Evolutionary conservation across 805 yeast species (phyloP).

Genomic region (Cephaloascus albidus): DNA sequence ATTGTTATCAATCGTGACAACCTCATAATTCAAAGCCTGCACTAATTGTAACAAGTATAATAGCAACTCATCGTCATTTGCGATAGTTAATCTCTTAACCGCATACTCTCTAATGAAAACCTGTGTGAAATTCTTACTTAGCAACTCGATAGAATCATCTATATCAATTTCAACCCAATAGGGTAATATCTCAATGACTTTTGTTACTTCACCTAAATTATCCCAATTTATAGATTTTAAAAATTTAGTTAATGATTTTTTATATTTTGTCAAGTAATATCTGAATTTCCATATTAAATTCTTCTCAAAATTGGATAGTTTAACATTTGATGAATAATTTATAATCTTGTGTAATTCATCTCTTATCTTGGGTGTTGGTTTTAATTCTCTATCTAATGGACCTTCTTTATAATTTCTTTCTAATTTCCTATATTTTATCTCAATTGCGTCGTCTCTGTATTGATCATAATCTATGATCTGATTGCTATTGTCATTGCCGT

Average conservation of each 20-base stretch:
- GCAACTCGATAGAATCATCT: slow-evolving; percentile 77
- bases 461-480: slow-evolving; percentile 64
- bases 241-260: slow-evolving; percentile 67
- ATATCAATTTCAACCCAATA: slow-evolving; percentile 70
- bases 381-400: slow-evolving; percentile 71
- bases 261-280: slow-evolving; percentile 64
- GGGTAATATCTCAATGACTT: slow-evolving; percentile 65
- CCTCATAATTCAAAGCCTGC: slow-evolving; percentile 82
- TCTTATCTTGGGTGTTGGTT: slow-evolving; percentile 79
- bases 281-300: slow-evolving; percentile 87
- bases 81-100: slow-evolving; percentile 69
- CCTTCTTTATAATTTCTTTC: slow-evolving; percentile 78
- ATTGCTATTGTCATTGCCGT: slow-evolving; percentile 6
- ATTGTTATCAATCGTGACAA: slow-evolving; percentile 2
- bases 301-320: slow-evolving; percentile 72
- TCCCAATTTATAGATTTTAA: slow-evolving; percentile 85
- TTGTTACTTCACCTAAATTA: slow-evolving; percentile 70
- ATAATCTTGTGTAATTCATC: slow-evolving; percentile 65
- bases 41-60: slow-evolving; percentile 82
- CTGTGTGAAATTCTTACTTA: slow-evolving; percentile 71
- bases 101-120: slow-evolving; percentile 78
- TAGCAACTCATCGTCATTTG: slow-evolving; percentile 72
- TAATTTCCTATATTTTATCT: slow-evolving; percentile 72
- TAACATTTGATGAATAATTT: slow-evolving; percentile 75
- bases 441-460: slow-evolving; percentile 62